These are phyloP conservation scores for Termitomyces heimii DNA, from an alignment of 768 basidiomycete species.

Conservation along the genomic window DNA sequence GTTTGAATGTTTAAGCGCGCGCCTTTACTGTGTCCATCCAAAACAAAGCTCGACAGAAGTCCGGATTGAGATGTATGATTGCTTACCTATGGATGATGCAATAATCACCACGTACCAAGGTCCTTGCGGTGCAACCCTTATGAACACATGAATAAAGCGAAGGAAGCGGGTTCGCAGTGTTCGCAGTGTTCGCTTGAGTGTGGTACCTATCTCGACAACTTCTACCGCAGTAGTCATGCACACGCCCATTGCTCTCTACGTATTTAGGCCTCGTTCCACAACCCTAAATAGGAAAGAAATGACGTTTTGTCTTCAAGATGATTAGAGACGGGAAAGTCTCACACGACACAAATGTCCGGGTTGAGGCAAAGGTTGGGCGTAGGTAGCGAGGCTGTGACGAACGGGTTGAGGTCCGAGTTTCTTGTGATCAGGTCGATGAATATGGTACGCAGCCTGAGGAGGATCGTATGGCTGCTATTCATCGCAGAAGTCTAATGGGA, in stretches of 20 bases:
- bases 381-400: not conserved
- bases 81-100: conserved; percentile 6
- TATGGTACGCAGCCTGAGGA: not conserved
- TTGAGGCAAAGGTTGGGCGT: not conserved
- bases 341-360: not conserved
- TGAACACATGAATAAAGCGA: conserved; percentile 1
- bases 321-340: not conserved
- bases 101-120: conserved; percentile 1
- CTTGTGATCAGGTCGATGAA: not conserved
- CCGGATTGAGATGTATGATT: not conserved
- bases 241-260: not conserved
- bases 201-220: not conserved
- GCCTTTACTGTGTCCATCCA: not conserved
- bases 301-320: not conserved
- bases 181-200: not conserved
- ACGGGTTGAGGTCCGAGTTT: not conserved
- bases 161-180: conserved; percentile 6
- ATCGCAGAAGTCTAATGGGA: not conserved
- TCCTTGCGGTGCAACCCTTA: conserved; percentile 1
- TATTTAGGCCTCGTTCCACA: conserved; percentile 1
- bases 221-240: conserved; percentile 3
- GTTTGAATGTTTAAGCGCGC: not conserved
- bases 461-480: not conserved
- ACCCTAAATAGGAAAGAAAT: not conserved
- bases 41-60: not conserved